These are phyloP conservation scores for Cadophora sp. DNA, from an alignment of 2,329 filamentous ascomycete genomes.

Conservation along the genomic window DNA sequence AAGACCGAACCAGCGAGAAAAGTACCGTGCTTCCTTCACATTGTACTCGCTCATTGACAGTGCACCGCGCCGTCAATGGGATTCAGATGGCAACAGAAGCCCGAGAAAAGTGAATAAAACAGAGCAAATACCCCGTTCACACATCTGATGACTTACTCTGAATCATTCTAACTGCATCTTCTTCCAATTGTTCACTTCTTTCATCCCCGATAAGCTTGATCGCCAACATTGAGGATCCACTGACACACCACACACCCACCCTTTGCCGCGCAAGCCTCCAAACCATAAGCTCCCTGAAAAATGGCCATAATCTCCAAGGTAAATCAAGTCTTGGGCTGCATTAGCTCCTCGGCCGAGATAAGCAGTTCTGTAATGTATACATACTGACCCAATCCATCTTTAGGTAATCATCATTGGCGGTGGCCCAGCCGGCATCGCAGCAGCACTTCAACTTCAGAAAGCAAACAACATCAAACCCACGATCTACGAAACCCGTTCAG, in stretches of 20 bases:
- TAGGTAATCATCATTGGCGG: conserved; percentile 35
- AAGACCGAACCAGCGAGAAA: neutral
- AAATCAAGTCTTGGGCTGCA: neutral
- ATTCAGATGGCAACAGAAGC: neutral
- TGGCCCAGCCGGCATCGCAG: conserved; percentile 30
- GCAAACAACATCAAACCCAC: conserved; percentile 35
- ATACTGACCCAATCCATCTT: neutral
- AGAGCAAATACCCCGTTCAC: neutral
- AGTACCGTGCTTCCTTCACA: neutral
- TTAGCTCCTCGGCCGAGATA: neutral
- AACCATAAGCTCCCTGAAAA: neutral
- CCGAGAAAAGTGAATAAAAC: neutral
- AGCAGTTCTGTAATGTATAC: neutral
- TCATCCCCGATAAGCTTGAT: neutral
- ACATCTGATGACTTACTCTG: neutral
- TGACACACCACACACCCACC: neutral
- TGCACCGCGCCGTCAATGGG: neutral
- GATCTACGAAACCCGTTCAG: conserved; percentile 43
- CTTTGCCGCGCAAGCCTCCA: neutral
- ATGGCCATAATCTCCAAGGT: conserved; percentile 2
- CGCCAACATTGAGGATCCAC: neutral
- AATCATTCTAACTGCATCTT: no score
- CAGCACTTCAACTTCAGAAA: conserved; percentile 29
- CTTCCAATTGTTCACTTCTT: neutral
- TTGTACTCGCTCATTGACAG: neutral